These are phyloP conservation scores for Lactarius hengduanensis DNA, from an alignment of 768 basidiomycete genomes.

Conservation along the genomic window DNA sequence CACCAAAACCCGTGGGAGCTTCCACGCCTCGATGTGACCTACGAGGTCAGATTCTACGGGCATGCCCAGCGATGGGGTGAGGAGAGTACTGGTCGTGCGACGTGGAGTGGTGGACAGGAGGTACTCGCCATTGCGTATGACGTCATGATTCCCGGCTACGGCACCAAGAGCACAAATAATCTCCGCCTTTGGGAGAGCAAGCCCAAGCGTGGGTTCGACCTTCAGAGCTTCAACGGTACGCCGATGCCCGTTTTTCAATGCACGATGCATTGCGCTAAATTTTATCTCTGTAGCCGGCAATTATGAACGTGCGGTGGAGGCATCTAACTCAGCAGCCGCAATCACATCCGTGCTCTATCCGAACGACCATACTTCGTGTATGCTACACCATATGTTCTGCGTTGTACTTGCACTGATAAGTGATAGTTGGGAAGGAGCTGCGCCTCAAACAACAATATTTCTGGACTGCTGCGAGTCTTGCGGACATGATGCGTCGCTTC, in stretches of 20 bases:
- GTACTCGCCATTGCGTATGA: slow-evolving; percentile 94
- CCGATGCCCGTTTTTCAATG: not conserved
- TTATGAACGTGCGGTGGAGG: slow-evolving; percentile 86
- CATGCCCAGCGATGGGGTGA: slow-evolving; percentile 64
- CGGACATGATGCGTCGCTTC: slow-evolving; percentile 91
- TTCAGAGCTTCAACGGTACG: slow-evolving; percentile 91
- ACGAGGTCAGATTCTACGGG: slow-evolving; percentile 89
- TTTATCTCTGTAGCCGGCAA: slow-evolving; percentile 65
- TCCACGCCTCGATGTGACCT: slow-evolving; percentile 78
- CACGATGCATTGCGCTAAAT: not conserved
- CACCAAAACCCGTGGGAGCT: slow-evolving; percentile 89
- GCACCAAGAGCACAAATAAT: slow-evolving; percentile 87
- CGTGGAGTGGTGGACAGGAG: slow-evolving; percentile 90
- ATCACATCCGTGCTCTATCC: slow-evolving; percentile 97
- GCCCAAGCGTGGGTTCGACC: slow-evolving; percentile 87
- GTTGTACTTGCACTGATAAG: not conserved
- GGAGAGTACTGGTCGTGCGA: slow-evolving; percentile 51
- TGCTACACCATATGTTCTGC: slow-evolving; percentile 10
- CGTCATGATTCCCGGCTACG: slow-evolving; percentile 89
- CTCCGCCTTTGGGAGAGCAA: slow-evolving; percentile 81
- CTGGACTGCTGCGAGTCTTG: slow-evolving; percentile 85
- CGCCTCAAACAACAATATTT: slow-evolving; percentile 97
- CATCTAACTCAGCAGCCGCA: slow-evolving; percentile 86
- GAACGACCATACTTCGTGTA: slow-evolving; percentile 76
- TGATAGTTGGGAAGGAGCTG: slow-evolving; percentile 75